Evolutionary conservation across 164 flowering plant species (phyloP), one percentile per base, ranked within the genome.

Genomic region (Nymphaea thermarum): DNA sequence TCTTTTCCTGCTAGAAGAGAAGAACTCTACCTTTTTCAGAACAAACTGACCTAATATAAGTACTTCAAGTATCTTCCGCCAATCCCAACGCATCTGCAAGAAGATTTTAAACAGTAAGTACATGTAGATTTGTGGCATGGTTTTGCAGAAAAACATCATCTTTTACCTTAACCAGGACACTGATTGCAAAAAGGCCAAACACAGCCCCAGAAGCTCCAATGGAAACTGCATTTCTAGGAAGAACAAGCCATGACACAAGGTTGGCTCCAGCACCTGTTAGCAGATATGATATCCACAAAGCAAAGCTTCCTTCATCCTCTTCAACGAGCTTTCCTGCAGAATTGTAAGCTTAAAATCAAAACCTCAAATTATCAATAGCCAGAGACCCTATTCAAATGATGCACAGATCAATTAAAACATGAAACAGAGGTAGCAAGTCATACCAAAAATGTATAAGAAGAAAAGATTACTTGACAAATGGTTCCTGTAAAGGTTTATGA

Each of bases 121-220:
- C 53, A 45, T 5, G 53, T 45, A 5, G 5, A 45, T 10, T 45
- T 45, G 53, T 5, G 53, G 11, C 5, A 45, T 10, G 5, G 5
- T 45, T 45, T 5, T 45, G 15, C 1, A 61, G 0, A 25, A 16
- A 16, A 61, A 25, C 17, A 61, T 5, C n/a, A 61, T n/a, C 41
- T 61, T 61, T 55, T 78, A 89, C 97, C 97, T 91, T 94, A 65
- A 94, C 98, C 76, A 94, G 97, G 65, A 94, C 97, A 75, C 98
- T 94, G 64, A 94, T 84, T 12, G 98, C 96, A 83, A 91, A 94
- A 67, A 94, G 82, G 64, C 97, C 98, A 78, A 94, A 91, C 60
- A 94, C 98, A 71, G 98, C 97, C 67, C 98, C 98, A 42, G 98
- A 94, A 51, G 98, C 97, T 71, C 98, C 98, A 72, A 94, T 81